phyloP scores from a whole-genome alignment of 441 rosid genomes.

The Populus hybrid region DNA sequence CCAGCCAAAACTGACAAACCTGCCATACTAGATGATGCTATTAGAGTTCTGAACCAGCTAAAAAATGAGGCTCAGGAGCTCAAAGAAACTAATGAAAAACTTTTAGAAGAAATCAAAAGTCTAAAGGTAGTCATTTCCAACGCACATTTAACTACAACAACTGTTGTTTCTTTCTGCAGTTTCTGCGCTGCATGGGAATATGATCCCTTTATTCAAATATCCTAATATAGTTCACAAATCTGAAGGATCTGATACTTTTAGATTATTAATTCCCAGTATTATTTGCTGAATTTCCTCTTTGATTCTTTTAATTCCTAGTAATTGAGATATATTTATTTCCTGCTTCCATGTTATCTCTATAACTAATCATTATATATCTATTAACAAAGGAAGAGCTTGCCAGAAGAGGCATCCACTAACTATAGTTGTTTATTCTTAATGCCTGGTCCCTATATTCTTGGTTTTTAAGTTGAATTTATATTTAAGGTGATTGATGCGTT shows the following conservation, averaged over 20 bases:
- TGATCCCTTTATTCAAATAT: neutral
- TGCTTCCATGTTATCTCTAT: neutral
- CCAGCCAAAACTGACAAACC: constrained; percentile 71
- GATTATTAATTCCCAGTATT: neutral
- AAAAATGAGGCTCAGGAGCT: constrained; percentile 72
- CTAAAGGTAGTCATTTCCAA: constrained; percentile 54
- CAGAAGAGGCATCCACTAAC: neutral
- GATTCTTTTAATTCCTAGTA: neutral
- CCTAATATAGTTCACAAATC: neutral
- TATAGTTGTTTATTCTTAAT: too few relatives aligned
- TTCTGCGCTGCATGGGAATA: neutral
- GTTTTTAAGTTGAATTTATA: neutral
- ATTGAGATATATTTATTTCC: neutral
- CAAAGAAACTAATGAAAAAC: constrained; percentile 71
- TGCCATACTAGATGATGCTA: constrained; percentile 79
- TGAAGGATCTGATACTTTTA: neutral
- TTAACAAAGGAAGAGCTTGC: neutral
- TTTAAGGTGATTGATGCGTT: neutral
- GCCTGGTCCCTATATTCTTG: neutral
- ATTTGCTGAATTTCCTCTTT: neutral
- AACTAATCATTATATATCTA: neutral
- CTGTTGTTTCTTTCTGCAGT: neutral
- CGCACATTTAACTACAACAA: neutral
- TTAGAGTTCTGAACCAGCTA: constrained; percentile 68
- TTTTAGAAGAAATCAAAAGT: constrained; percentile 68